Percentiles rank a stretch among this genome's conserved stretches.
Evolutionary conservation across 768 basidiomycete species (phyloP).

Genomic region (Lanmaoa rubissima): DNA sequence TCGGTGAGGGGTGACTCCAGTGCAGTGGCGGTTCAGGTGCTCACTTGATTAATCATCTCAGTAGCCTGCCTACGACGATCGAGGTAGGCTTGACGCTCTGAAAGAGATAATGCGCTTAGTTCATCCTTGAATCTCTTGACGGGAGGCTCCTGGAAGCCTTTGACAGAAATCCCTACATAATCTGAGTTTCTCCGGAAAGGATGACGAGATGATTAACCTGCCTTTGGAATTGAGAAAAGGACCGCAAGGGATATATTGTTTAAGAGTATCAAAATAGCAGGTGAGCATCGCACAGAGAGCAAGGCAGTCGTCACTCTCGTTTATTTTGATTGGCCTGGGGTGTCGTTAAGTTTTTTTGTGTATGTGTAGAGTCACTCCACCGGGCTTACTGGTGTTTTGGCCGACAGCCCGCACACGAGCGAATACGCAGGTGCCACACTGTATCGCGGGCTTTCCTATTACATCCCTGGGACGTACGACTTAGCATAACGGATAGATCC

Average conservation of each 20-base stretch:
- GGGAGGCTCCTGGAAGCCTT: conserved; percentile 24
- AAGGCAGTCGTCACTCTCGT: conserved; percentile 6
- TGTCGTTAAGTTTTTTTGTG: background rate
- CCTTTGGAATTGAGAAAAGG: conserved; percentile 27
- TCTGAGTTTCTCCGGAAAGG: conserved; percentile 3
- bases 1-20: conserved; percentile 8
- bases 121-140: conserved; percentile 17
- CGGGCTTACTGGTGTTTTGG: conserved; percentile 24
- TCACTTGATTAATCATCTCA: conserved; percentile 10
- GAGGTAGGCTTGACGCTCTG: conserved; percentile 21
- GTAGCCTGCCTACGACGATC: conserved; percentile 13
- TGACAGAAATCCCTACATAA: conserved; percentile 13
- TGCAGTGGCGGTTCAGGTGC: background rate
- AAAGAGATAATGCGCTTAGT: conserved; percentile 7
- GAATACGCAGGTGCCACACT: conserved; percentile 34
- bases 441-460: conserved; percentile 25
- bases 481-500: background rate
- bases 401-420: conserved; percentile 30
- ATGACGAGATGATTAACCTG: background rate
- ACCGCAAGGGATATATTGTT: conserved; percentile 27
- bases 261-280: conserved; percentile 8
- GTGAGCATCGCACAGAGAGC: conserved; percentile 8
- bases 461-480: conserved; percentile 19
- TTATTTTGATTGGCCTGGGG: conserved; percentile 20
- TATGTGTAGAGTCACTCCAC: background rate